phyloP scores from a whole-genome alignment of 1,284 basidiomycete species.

The Amylostereum areolatum region DNA sequence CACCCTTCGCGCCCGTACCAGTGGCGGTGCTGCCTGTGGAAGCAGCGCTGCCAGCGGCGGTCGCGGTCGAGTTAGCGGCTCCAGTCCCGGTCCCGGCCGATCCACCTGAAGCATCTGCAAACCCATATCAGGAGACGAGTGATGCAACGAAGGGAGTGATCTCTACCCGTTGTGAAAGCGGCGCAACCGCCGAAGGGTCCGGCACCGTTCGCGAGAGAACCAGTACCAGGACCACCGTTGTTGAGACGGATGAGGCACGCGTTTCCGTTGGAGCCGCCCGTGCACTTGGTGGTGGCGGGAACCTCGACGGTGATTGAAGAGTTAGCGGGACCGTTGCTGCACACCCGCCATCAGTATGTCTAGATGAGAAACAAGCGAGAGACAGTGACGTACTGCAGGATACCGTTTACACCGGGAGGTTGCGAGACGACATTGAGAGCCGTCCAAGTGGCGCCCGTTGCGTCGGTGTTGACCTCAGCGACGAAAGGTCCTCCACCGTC shows the following conservation, averaged over 20 bases:
- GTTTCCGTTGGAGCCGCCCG: not conserved
- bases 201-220: conserved; percentile 4
- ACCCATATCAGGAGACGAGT: no score
- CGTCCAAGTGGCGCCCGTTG: conserved; percentile 1
- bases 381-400: conserved; percentile 2
- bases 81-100: no score
- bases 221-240: conserved; percentile 2
- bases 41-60: not conserved
- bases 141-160: no score
- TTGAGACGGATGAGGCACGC: conserved; percentile 3
- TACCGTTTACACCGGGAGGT: conserved; percentile 3
- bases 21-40: not conserved
- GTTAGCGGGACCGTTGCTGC: conserved; percentile 4
- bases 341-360: not conserved
- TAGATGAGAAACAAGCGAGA: not conserved
- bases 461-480: conserved; percentile 5
- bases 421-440: conserved; percentile 2
- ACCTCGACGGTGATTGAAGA: conserved; percentile 2
- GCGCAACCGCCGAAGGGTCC: conserved; percentile 3
- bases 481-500: conserved; percentile 5
- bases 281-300: not conserved
- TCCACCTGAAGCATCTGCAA: no score
- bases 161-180: no score
- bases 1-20: not conserved
- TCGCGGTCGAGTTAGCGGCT: not conserved